Percentiles rank a stretch among this genome's conserved stretches.
These are phyloP conservation scores for Ophiosphaerella korrae DNA, from an alignment of 2,329 filamentous ascomycete species.

Conservation along the genomic window DNA sequence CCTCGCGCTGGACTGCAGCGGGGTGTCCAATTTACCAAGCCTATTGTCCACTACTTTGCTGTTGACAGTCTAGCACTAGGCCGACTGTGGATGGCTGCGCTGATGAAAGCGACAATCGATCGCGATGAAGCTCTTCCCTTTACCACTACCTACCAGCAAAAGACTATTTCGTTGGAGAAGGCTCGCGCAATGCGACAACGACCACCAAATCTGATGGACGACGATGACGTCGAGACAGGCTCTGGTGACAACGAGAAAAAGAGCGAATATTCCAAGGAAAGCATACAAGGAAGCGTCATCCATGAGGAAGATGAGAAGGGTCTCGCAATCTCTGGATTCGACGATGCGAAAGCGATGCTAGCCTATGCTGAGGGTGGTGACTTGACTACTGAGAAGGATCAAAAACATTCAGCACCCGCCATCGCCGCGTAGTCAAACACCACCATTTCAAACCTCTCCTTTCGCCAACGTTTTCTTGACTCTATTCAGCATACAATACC, in stretches of 20 bases:
- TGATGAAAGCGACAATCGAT: constrained; percentile 99
- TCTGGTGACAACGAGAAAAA: constrained; percentile 32
- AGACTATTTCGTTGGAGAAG: constrained; percentile 91
- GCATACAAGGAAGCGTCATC: constrained; percentile 42
- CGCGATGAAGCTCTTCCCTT: constrained; percentile 78
- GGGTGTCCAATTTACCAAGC: constrained; percentile 96
- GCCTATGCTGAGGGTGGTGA: constrained; percentile 38
- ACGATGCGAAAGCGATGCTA: constrained; percentile 42
- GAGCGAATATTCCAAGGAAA: constrained; percentile 43
- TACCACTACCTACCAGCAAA: constrained; percentile 93
- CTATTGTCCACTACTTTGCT: constrained; percentile 96
- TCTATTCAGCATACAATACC: constrained; percentile 1
- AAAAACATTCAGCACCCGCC: constrained; percentile 8
- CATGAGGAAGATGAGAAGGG: constrained; percentile 47
- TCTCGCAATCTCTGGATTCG: constrained; percentile 45
- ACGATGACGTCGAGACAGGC: constrained; percentile 44
- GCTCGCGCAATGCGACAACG: constrained; percentile 86
- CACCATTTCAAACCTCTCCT: too few species aligned
- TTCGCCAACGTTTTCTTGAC: too few species aligned
- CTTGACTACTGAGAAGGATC: constrained; percentile 7
- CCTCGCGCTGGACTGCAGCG: constrained; percentile 84
- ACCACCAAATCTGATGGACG: constrained; percentile 82
- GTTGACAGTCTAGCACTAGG: constrained; percentile 89
- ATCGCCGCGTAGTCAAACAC: neutral
- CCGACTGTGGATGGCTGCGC: constrained; percentile 94